Evolutionary conservation across 176 grass and related monocot species (phyloP).

Genomic region (Echinochloa phyllopogon): DNA sequence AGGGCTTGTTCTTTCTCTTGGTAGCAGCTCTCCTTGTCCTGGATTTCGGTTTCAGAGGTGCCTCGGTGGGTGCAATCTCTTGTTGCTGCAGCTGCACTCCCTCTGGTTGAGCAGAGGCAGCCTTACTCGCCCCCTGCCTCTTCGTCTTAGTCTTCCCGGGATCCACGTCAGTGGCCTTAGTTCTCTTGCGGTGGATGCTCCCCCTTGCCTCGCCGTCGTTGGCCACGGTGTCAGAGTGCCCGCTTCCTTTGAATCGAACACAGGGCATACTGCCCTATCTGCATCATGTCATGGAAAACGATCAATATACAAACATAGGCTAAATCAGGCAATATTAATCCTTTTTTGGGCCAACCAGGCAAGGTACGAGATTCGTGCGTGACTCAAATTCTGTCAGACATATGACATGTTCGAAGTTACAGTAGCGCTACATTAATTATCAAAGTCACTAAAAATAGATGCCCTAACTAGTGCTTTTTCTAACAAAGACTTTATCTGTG

Average conservation of each 20-base stretch:
- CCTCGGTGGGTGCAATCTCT: not conserved
- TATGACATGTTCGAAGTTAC: not conserved
- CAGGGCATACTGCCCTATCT: conserved; percentile 34
- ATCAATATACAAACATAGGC: not conserved
- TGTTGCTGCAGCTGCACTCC: not conserved
- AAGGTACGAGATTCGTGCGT: not conserved
- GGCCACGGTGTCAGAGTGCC: not conserved
- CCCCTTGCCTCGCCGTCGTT: not conserved
- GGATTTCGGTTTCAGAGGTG: not conserved
- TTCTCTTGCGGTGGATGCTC: not conserved
- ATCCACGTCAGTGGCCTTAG: not conserved
- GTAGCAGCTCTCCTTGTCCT: not conserved
- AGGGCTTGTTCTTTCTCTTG: not conserved
- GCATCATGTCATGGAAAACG: not conserved
- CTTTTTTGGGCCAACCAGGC: not conserved
- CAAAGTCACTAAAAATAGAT: no score
- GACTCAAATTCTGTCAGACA: not conserved
- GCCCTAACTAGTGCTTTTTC: no score
- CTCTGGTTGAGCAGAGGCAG: not conserved
- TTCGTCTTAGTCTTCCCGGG: not conserved
- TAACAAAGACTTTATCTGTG: no score
- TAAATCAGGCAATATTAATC: no score
- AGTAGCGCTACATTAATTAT: no score
- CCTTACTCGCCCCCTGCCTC: not conserved
- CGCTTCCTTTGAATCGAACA: conserved; percentile 41